A percentile compares a stretch with the other conserved stretches of the same genome.
Conservation (phyloP, 176 grass and related monocot genomes). For the Oryza meyeriana region DNA sequence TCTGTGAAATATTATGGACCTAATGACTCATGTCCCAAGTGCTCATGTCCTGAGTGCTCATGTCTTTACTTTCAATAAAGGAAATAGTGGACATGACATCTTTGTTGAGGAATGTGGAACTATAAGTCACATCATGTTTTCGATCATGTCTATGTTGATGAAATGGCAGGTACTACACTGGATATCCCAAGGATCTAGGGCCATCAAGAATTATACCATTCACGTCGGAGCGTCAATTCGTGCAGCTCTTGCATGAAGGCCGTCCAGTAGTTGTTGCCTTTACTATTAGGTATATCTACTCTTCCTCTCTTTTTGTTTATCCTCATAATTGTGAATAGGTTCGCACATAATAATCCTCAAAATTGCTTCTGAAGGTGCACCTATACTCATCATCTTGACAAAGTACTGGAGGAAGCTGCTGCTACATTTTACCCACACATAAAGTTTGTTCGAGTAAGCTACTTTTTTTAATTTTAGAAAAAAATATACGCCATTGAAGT, state of each 20-base stretch:
- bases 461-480: background rate
- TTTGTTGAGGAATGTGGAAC: background rate
- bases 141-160: conserved; percentile 9
- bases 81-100: too few relatives aligned
- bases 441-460: conserved; percentile 81
- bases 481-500: background rate
- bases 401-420: conserved; percentile 83
- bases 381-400: conserved; percentile 85
- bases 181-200: conserved; percentile 89
- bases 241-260: conserved; percentile 82
- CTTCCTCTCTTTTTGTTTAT: background rate
- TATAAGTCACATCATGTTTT: background rate
- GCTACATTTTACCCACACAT: conserved; percentile 72
- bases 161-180: conserved; percentile 80
- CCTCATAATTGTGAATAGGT: background rate
- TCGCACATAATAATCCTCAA: background rate
- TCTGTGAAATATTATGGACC: background rate
- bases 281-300: conserved; percentile 67
- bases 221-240: conserved; percentile 81
- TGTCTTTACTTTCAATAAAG: too few relatives aligned
- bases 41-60: too few relatives aligned
- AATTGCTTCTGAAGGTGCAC: conserved; percentile 58
- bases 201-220: conserved; percentile 80
- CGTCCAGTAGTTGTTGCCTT: conserved; percentile 89
- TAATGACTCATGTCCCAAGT: too few relatives aligned